These are phyloP conservation scores for Xylaria flabelliformis DNA, from an alignment of 495 filamentous ascomycete species.

Conservation along the genomic window DNA sequence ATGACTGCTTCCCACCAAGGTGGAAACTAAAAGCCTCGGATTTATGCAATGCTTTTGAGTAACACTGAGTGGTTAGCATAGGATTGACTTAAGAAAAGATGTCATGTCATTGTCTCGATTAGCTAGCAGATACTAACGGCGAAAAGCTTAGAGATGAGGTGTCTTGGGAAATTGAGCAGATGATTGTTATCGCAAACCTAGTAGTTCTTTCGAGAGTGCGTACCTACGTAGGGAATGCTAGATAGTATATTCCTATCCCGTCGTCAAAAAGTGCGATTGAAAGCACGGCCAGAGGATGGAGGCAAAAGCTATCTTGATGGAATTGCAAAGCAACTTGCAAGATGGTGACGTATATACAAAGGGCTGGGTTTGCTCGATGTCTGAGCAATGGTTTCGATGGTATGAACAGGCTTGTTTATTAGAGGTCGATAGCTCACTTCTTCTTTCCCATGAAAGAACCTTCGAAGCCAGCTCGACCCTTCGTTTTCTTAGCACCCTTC, in stretches of 20 bases:
- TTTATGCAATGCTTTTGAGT: background rate
- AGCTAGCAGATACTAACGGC: background rate
- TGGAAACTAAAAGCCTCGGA: background rate
- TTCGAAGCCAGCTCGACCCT: constrained; percentile 84
- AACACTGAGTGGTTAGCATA: background rate
- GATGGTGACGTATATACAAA: constrained; percentile 17
- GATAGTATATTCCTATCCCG: background rate
- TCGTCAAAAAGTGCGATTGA: background rate
- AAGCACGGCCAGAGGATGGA: background rate
- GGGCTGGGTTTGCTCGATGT: constrained; percentile 2
- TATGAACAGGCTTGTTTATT: constrained; percentile 17
- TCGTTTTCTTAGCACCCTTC: constrained; percentile 60
- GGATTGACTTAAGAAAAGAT: background rate
- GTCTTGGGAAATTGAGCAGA: background rate
- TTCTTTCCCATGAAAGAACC: constrained; percentile 77
- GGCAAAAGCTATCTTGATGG: background rate
- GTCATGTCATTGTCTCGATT: background rate
- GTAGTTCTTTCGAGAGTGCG: background rate
- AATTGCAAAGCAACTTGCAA: background rate
- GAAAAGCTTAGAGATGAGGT: background rate
- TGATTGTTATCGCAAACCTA: background rate
- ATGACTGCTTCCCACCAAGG: background rate
- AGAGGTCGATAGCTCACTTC: constrained; percentile 12
- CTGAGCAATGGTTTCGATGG: background rate
- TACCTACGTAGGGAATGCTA: background rate